Evolutionary conservation across 805 yeast genomes (phyloP).

Genomic region (Blastobotrys chiropterorum): DNA sequence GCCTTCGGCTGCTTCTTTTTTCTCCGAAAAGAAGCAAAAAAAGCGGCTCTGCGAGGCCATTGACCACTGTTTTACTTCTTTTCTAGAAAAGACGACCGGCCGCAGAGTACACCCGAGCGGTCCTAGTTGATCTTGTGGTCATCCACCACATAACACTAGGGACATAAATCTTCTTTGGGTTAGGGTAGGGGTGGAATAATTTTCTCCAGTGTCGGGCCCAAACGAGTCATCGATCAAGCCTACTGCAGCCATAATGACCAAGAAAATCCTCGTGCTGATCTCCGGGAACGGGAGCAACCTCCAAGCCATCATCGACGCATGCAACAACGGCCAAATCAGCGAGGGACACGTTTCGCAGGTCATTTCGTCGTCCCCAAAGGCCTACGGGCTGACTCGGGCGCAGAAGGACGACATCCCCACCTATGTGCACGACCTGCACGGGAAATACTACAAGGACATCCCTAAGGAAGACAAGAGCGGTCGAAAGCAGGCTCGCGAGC

Average conservation of each 20-base stretch:
- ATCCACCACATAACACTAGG: too few relatives aligned
- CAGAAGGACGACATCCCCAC: slow-evolving; percentile 62
- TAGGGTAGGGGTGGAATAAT: too few relatives aligned
- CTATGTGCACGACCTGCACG: slow-evolving; percentile 57
- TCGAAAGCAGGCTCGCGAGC: slow-evolving; percentile 56
- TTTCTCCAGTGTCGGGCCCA: too few relatives aligned
- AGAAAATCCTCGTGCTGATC: slow-evolving; percentile 64
- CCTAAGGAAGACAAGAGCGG: slow-evolving; percentile 59
- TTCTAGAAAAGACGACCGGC: too few relatives aligned
- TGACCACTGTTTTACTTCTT: too few relatives aligned
- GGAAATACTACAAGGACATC: slow-evolving; percentile 59
- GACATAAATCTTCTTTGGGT: too few relatives aligned
- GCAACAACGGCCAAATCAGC: slow-evolving; percentile 33
- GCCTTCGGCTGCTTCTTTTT: not conserved
- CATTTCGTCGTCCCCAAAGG: slow-evolving; percentile 77
- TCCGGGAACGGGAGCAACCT: slow-evolving; percentile 96
- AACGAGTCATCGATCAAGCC: too few relatives aligned
- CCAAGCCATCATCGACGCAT: slow-evolving; percentile 86
- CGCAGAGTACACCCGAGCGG: too few relatives aligned
- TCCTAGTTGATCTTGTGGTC: too few relatives aligned
- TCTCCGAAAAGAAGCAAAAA: not conserved
- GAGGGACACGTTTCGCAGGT: slow-evolving; percentile 59
- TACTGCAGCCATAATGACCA: slow-evolving; percentile 10
- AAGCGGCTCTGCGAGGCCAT: not conserved
- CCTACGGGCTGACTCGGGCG: slow-evolving; percentile 84